phyloP scores from a whole-genome alignment of 345 rosid species.

The Raphanus sativus region DNA sequence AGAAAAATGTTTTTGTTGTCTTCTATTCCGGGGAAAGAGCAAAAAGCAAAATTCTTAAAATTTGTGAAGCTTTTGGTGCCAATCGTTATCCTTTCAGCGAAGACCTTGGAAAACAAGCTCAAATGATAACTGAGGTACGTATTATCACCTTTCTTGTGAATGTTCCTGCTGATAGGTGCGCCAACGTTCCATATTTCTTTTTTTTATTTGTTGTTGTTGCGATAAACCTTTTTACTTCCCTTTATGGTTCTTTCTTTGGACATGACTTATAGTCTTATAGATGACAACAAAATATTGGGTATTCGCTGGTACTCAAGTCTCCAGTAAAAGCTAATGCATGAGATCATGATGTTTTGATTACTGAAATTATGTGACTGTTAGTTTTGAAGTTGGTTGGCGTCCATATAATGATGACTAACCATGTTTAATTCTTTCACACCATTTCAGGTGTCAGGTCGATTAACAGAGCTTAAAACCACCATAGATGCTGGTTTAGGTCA shows the following conservation, averaged over 20 bases:
- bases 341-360: not conserved
- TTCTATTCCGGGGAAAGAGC: not conserved
- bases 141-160: not conserved
- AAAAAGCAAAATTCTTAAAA: not conserved
- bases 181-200: too few relatives aligned
- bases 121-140: not conserved
- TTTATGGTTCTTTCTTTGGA: not conserved
- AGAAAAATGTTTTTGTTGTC: not conserved
- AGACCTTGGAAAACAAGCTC: not conserved
- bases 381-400: not conserved
- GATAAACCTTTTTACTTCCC: conserved; percentile 12
- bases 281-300: conserved; percentile 22
- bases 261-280: not conserved
- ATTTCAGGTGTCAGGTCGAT: conserved; percentile 67
- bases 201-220: conserved; percentile 13
- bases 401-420: not conserved
- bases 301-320: not conserved
- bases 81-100: not conserved
- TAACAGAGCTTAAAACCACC: conserved; percentile 79
- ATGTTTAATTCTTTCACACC: conserved; percentile 1
- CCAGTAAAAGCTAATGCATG: not conserved
- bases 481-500: conserved; percentile 67
- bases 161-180: too few relatives aligned
- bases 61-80: not conserved
- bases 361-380: not conserved